Evolutionary conservation across 2,329 filamentous ascomycete genomes (phyloP).

Genomic region (Colletotrichum phormii): DNA sequence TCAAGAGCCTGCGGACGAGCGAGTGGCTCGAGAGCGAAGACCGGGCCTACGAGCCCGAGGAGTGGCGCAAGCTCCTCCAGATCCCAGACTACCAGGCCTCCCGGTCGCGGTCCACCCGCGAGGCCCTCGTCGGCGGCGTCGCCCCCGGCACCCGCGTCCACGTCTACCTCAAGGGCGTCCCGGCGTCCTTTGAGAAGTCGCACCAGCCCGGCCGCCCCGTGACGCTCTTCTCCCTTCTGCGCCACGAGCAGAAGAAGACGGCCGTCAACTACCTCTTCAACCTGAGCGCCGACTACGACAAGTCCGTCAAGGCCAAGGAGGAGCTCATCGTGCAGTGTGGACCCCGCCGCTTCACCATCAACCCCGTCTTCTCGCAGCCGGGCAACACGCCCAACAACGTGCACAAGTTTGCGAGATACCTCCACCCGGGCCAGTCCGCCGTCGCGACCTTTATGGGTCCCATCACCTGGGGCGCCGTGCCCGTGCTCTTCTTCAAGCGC

Average conservation of each 20-base stretch:
- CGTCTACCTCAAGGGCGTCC: slow-evolving; percentile 74
- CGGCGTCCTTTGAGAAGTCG: slow-evolving; percentile 55
- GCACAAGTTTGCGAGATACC: slow-evolving; percentile 93
- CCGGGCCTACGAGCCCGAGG: slow-evolving; percentile 84
- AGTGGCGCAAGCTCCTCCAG: slow-evolving; percentile 88
- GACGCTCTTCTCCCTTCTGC: slow-evolving; percentile 85
- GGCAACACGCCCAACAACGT: slow-evolving; percentile 96
- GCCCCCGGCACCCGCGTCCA: slow-evolving; percentile 85
- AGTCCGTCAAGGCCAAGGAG: slow-evolving; percentile 89
- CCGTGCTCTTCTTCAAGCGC: slow-evolving; percentile 87
- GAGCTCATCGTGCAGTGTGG: slow-evolving; percentile 93
- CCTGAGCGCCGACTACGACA: slow-evolving; percentile 79
- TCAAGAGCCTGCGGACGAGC: slow-evolving; percentile 91
- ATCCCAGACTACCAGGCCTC: slow-evolving; percentile 91
- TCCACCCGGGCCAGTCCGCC: slow-evolving; percentile 90
- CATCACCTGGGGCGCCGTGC: slow-evolving; percentile 92
- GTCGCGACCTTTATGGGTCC: slow-evolving; percentile 92
- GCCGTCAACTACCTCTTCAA: slow-evolving; percentile 91
- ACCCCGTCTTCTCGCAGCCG: slow-evolving; percentile 89
- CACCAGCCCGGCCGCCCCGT: slow-evolving; percentile 70
- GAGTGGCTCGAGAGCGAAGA: slow-evolving; percentile 93
- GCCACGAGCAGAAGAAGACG: slow-evolving; percentile 95
- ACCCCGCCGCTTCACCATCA: slow-evolving; percentile 85
- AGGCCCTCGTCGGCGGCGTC: slow-evolving; percentile 90
- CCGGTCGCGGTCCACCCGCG: slow-evolving; percentile 79